A percentile compares a stretch with the other conserved stretches of the same genome.
phyloP scores from a whole-genome alignment of 2,329 filamentous ascomycete species.

The Hypoxylon sp. region DNA sequence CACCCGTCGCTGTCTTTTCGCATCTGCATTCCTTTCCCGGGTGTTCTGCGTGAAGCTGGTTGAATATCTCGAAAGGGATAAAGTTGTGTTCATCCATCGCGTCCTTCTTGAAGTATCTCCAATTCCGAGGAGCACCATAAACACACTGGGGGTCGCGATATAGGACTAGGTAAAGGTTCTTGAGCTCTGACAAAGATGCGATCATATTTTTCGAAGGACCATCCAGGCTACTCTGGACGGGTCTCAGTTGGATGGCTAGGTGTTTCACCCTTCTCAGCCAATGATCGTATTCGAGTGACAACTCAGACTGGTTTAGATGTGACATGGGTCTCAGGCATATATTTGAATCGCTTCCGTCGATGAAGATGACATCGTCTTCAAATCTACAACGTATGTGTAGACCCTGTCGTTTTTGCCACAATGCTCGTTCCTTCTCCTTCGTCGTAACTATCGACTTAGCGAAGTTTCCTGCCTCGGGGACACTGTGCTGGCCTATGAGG shows the following conservation, averaged over 20 bases:
- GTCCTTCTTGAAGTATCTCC: constrained; percentile 4
- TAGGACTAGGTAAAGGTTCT: constrained; percentile 7
- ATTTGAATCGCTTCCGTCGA: background rate
- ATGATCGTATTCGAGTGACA: background rate
- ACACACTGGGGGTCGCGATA: constrained; percentile 6
- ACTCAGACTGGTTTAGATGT: background rate
- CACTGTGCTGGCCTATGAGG: background rate
- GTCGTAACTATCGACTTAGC: constrained; percentile 4
- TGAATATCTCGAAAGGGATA: background rate
- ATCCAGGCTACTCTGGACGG: background rate
- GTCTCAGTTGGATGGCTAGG: constrained; percentile 3
- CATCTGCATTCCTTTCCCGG: background rate
- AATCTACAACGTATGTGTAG: background rate
- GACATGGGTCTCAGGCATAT: background rate
- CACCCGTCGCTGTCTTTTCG: no score
- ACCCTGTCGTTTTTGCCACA: background rate
- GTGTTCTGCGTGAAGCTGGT: background rate
- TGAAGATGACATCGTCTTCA: background rate
- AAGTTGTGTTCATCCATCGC: constrained; percentile 13
- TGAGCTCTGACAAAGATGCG: background rate
- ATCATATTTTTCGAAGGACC: background rate
- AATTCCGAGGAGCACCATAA: constrained; percentile 6
- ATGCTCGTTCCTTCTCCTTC: background rate
- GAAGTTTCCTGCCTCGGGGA: background rate
- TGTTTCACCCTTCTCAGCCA: constrained; percentile 3